Conservation (phyloP, 139 green algal genomes). For the Chlorella sp. region DNA sequence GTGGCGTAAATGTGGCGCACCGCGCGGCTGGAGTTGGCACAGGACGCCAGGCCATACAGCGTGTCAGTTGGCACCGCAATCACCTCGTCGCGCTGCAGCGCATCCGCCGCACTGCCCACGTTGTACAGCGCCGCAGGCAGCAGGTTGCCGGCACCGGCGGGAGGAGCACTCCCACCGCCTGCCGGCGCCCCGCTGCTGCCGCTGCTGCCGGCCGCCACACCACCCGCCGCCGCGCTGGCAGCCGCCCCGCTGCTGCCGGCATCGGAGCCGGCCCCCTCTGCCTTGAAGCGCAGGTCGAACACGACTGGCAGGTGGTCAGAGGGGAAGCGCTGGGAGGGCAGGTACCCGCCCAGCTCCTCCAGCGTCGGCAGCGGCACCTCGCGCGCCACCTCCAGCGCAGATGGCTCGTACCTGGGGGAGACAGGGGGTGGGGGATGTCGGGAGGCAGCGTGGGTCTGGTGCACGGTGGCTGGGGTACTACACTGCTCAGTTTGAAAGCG, state of each 20-base stretch:
- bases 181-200: background rate
- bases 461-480: too few relatives aligned
- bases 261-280: background rate
- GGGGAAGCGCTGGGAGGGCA: constrained; percentile 77
- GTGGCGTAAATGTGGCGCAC: constrained; percentile 64
- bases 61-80: constrained; percentile 73
- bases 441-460: too few relatives aligned
- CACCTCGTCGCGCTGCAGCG: constrained; percentile 36
- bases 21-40: constrained; percentile 22
- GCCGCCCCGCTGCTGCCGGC: too few relatives aligned
- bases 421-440: background rate
- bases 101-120: constrained; percentile 32
- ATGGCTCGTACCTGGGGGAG: constrained; percentile 38
- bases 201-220: too few relatives aligned
- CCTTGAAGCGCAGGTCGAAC: constrained; percentile 41
- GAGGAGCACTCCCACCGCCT: background rate
- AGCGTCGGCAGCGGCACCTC: constrained; percentile 58
- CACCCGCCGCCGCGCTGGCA: background rate
- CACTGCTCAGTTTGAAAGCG: too few relatives aligned
- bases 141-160: background rate
- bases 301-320: constrained; percentile 88
- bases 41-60: constrained; percentile 64
- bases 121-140: constrained; percentile 39
- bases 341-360: constrained; percentile 64
- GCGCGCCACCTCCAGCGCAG: constrained; percentile 37